phyloP scores from a whole-genome alignment of 805 yeast species.

The Candida sakaeoensis region DNA sequence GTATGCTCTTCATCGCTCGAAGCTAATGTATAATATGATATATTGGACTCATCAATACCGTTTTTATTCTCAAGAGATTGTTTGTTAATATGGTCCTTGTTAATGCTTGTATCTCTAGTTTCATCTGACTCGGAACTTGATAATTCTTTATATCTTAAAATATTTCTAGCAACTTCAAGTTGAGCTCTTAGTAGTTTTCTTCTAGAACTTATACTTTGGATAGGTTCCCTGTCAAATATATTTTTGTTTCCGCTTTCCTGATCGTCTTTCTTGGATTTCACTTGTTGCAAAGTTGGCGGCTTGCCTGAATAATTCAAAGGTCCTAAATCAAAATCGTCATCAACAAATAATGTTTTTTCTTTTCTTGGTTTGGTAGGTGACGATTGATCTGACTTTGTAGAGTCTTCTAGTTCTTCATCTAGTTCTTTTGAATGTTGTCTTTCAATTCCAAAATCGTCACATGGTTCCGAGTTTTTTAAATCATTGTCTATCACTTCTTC shows the following conservation, averaged over 20 bases:
- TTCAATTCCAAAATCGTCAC: neutral
- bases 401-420: neutral
- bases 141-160: constrained; percentile 5
- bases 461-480: neutral
- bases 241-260: neutral
- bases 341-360: neutral
- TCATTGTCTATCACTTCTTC: neutral
- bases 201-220: too few relatives aligned
- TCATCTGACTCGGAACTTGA: constrained; percentile 6
- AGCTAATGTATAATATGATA: neutral
- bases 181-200: neutral
- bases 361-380: neutral
- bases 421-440: neutral
- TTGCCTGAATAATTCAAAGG: neutral
- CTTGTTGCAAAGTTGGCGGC: neutral
- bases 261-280: neutral
- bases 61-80: neutral
- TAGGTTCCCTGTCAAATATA: too few relatives aligned
- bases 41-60: neutral
- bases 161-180: constrained; percentile 5
- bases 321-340: neutral
- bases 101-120: too few relatives aligned
- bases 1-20: neutral
- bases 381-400: neutral
- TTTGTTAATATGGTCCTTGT: neutral